Conservation (phyloP, 2,329 filamentous ascomycete genomes). For the Dactylellina cionopaga region DNA sequence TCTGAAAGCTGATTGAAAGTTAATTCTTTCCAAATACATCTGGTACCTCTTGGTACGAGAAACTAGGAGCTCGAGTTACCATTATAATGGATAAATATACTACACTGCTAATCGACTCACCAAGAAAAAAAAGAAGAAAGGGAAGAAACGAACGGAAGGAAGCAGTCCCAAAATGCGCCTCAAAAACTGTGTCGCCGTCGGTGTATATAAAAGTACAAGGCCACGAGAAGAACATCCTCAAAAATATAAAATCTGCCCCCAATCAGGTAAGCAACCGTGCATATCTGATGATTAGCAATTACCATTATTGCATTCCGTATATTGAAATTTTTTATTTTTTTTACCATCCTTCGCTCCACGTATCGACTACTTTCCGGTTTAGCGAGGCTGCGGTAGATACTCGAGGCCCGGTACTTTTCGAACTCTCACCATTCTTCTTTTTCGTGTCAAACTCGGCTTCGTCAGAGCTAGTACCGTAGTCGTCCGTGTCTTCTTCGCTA, state of each 20-base stretch:
- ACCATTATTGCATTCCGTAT: slow-evolving; percentile 4
- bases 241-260: background rate
- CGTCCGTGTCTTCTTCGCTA: slow-evolving; percentile 28
- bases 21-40: too few species aligned
- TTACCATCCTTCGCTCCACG: slow-evolving; percentile 50
- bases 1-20: background rate
- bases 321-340: too few species aligned
- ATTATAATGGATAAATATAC: too few species aligned
- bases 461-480: slow-evolving; percentile 39
- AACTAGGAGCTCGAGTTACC: too few species aligned
- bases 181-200: slow-evolving; percentile 5
- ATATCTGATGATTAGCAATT: slow-evolving; percentile 18
- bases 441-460: slow-evolving; percentile 8
- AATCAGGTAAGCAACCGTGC: background rate
- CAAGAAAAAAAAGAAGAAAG: slow-evolving; percentile 3
- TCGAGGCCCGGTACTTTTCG: slow-evolving; percentile 18
- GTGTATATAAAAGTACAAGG: slow-evolving; percentile 34
- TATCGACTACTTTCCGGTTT: slow-evolving; percentile 45
- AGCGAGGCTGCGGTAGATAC: slow-evolving; percentile 26
- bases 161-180: slow-evolving; percentile 24
- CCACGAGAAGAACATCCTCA: background rate
- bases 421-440: slow-evolving; percentile 42
- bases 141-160: background rate
- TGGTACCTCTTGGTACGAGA: too few species aligned
- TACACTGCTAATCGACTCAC: slow-evolving; percentile 9